Evolutionary conservation across 129 eudicot species (phyloP).

Genomic region (Chrysanthemum makinoi): DNA sequence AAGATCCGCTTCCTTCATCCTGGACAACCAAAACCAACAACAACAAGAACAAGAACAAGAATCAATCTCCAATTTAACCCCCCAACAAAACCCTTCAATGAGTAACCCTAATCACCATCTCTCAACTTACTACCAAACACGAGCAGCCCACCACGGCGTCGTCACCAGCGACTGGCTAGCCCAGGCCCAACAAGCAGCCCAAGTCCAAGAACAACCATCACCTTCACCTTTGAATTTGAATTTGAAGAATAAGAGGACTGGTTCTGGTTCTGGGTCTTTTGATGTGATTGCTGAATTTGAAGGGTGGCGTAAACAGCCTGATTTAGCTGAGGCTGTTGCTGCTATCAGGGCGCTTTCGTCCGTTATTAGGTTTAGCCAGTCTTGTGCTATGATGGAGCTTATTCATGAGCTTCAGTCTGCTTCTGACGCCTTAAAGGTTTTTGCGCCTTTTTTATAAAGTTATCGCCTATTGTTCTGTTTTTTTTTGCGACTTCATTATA

Average conservation of each 20-base stretch:
- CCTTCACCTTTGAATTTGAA: no score
- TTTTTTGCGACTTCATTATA: no score
- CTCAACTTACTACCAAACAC: slow-evolving; percentile 78
- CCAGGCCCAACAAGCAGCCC: slow-evolving; percentile 85
- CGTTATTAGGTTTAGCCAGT: slow-evolving; percentile 44
- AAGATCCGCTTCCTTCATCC: slow-evolving; percentile 76
- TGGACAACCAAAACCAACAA: slow-evolving; percentile 65
- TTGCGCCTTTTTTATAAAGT: no score
- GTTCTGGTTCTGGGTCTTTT: slow-evolving; percentile 28
- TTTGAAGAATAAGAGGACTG: not conserved
- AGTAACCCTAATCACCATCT: slow-evolving; percentile 44
- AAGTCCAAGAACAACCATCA: not conserved
- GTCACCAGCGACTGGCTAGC: slow-evolving; percentile 94
- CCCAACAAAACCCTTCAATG: slow-evolving; percentile 31
- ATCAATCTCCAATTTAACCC: not conserved
- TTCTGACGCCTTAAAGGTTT: no score
- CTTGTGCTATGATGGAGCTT: no score
- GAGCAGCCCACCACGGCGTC: slow-evolving; percentile 88
- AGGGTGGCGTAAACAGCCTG: slow-evolving; percentile 80
- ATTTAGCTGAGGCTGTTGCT: slow-evolving; percentile 96
- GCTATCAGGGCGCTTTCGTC: slow-evolving; percentile 95
- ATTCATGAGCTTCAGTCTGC: no score
- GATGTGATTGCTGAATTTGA: slow-evolving; percentile 83
- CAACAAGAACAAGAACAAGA: slow-evolving; percentile 16
- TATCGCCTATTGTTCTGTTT: no score